These are phyloP conservation scores for Tanacetum coccineum DNA, from an alignment of 129 eudicot species.

Conservation along the genomic window DNA sequence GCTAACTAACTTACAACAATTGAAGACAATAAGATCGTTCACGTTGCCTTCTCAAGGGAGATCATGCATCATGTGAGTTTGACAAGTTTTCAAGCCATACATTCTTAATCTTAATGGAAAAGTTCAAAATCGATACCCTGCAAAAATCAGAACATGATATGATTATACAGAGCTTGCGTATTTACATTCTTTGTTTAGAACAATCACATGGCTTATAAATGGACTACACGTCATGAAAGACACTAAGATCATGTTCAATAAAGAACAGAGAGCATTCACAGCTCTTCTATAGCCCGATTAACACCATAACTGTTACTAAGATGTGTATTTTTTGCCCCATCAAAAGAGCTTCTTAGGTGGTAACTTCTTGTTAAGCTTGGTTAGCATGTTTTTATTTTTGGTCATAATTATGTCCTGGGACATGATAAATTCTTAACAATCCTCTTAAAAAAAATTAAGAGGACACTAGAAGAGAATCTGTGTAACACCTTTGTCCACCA, in stretches of 20 bases:
- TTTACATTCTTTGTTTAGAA: not conserved
- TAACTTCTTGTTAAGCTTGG: not conserved
- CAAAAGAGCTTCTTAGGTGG: not conserved
- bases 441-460: not conserved
- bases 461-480: too few species aligned
- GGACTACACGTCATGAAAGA: not conserved
- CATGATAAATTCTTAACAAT: not conserved
- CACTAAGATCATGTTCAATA: not conserved
- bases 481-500: too few species aligned
- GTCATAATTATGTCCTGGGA: too few species aligned
- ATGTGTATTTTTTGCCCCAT: too few species aligned
- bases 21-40: constrained; percentile 8
- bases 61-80: constrained; percentile 16
- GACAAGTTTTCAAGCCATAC: constrained; percentile 17
- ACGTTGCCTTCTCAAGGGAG: constrained; percentile 2
- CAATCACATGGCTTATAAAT: not conserved
- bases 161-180: not conserved
- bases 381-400: not conserved
- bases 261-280: not conserved
- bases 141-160: constrained; percentile 15
- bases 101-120: not conserved
- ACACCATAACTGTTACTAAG: not conserved
- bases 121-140: constrained; percentile 10
- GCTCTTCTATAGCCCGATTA: constrained; percentile 4
- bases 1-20: constrained; percentile 18